Evolutionary conservation across 2,329 filamentous ascomycete species (phyloP).

Genomic region (Atkinsonella hypoxylon): DNA sequence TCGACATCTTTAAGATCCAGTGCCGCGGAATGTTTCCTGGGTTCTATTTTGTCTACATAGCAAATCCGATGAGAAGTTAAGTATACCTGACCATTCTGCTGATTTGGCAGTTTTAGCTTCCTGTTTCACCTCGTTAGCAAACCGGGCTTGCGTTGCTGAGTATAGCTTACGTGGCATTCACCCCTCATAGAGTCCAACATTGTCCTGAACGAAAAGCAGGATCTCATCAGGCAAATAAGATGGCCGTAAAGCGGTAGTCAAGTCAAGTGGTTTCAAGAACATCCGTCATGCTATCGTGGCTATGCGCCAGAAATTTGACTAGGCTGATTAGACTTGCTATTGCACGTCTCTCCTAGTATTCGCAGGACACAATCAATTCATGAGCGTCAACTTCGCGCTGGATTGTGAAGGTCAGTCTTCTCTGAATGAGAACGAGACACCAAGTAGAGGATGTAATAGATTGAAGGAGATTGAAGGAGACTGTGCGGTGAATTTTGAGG

Average conservation of each 20-base stretch:
- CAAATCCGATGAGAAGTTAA: constrained; percentile 90
- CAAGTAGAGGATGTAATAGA: no score
- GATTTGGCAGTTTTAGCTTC: constrained; percentile 88
- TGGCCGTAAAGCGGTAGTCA: constrained; percentile 91
- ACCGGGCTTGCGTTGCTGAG: background rate
- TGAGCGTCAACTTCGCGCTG: background rate
- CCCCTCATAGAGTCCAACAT: constrained; percentile 96
- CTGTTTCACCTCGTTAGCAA: constrained; percentile 33
- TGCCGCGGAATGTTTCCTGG: constrained; percentile 71
- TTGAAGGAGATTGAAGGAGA: no score
- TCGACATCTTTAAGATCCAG: constrained; percentile 88
- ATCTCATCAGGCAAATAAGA: constrained; percentile 88
- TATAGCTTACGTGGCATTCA: constrained; percentile 32
- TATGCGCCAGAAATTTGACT: constrained; percentile 5
- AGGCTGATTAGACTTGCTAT: background rate
- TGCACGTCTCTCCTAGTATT: background rate
- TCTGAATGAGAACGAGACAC: no score
- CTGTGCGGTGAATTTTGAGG: no score
- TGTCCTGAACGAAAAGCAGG: constrained; percentile 92
- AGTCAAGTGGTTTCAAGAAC: constrained; percentile 91
- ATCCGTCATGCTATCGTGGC: constrained; percentile 55
- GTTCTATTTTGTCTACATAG: constrained; percentile 83
- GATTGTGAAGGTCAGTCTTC: background rate
- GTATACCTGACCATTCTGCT: constrained; percentile 94
- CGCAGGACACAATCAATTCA: background rate